Conservation (phyloP, 1,139 yeast species). For the Kodamaea fungicola region DNA sequence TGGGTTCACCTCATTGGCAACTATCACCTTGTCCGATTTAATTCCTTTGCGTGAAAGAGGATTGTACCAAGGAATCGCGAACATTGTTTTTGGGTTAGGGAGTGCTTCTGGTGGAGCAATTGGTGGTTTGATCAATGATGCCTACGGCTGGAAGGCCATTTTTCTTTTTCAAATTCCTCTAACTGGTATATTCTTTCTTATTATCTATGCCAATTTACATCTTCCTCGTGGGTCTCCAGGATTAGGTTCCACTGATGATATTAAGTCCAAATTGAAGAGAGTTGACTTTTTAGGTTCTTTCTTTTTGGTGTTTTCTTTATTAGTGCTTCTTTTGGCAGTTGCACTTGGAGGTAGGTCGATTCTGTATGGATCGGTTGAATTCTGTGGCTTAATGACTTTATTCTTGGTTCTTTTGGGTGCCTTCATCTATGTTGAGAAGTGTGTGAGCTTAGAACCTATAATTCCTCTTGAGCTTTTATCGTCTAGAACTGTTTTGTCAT, state of each 20-base stretch:
- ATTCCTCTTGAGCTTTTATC: slow-evolving; percentile 55
- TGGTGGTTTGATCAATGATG: slow-evolving; percentile 68
- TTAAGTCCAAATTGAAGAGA: slow-evolving; percentile 47
- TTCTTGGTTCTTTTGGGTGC: slow-evolving; percentile 21
- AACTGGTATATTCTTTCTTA: slow-evolving; percentile 46
- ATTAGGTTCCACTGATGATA: slow-evolving; percentile 31
- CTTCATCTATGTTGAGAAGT: slow-evolving; percentile 52
- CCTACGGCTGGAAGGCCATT: slow-evolving; percentile 74
- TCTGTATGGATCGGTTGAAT: slow-evolving; percentile 32
- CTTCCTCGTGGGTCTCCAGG: slow-evolving; percentile 52
- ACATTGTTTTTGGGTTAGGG: slow-evolving; percentile 64
- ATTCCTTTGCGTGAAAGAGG: slow-evolving; percentile 53
- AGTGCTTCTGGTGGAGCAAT: slow-evolving; percentile 66
- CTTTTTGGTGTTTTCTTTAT: slow-evolving; percentile 54
- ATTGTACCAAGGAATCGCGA: slow-evolving; percentile 54
- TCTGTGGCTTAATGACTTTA: slow-evolving; percentile 24
- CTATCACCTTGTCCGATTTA: slow-evolving; percentile 51
- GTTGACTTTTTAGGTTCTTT: slow-evolving; percentile 75
- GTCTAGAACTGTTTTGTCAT: slow-evolving; percentile 58
- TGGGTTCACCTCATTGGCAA: slow-evolving; percentile 49
- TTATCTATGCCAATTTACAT: slow-evolving; percentile 35
- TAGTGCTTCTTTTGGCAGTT: slow-evolving; percentile 55
- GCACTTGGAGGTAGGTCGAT: slow-evolving; percentile 64
- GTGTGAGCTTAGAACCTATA: slow-evolving; percentile 63
- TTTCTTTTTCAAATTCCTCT: slow-evolving; percentile 59